A percentile compares a stretch with the other conserved stretches of the same genome.
Conservation (phyloP, 2,329 filamentous ascomycete genomes). For the Diaporthe nobilis region DNA sequence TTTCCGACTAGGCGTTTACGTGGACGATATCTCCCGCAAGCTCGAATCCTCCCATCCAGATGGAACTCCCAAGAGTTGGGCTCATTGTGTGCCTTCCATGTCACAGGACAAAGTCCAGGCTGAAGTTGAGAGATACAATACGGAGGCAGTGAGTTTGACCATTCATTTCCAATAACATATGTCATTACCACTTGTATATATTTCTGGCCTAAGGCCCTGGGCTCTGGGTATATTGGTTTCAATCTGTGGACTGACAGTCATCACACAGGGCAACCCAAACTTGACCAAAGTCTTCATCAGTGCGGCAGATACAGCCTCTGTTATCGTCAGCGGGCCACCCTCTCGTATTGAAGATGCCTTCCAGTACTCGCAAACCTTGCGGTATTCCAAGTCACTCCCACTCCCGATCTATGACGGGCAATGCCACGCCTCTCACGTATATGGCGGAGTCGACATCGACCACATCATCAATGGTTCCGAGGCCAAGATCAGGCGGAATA, state of each 20-base stretch:
- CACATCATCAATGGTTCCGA: constrained; percentile 2
- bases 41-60: not conserved
- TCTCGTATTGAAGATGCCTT: not conserved
- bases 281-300: not conserved
- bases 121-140: not conserved
- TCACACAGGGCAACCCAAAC: not conserved
- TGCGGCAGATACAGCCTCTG: not conserved
- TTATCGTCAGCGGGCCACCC: not conserved
- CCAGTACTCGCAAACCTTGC: not conserved
- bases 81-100: not conserved
- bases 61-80: not conserved
- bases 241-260: not conserved
- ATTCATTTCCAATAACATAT: not conserved
- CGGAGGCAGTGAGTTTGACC: not conserved
- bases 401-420: not conserved
- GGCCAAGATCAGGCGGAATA: not conserved
- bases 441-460: not conserved
- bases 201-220: not conserved
- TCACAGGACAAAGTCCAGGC: not conserved
- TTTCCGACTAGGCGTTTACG: not conserved
- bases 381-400: not conserved
- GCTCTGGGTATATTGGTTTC: not conserved
- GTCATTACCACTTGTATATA: too few relatives aligned
- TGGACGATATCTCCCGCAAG: not conserved
- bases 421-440: not conserved